Evolutionary conservation across 2,329 filamentous ascomycete species (phyloP), one percentile per base, ranked within the genome.

Genomic region (Aspergillus texensis): DNA sequence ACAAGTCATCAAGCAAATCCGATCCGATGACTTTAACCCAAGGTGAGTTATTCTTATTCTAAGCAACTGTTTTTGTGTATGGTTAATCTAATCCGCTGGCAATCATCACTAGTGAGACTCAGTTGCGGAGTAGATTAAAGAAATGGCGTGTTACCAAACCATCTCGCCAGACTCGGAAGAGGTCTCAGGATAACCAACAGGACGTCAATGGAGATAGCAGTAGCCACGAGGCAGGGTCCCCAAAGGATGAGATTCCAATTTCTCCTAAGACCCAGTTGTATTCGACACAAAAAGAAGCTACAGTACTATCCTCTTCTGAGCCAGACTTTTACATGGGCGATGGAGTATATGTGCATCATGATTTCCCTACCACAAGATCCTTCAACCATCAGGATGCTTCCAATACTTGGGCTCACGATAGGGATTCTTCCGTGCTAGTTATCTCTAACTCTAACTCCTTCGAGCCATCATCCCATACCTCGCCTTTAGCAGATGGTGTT

Each of bases 131-230:
- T 63, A 74, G 77, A 60, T 64, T 80, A 54, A 80, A 80, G 75
- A 80, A 80, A 72, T 80, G 79, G 79, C 72, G 79, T 24, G 78
- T 80, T 45, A 80, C 77, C 61, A 80, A 80, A 63, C 78, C 78
- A n/a, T 80, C 78, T 28, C 78, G 78, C 19, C 78, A 80, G 63
- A 77, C 74, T 57, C 75, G 78, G 57, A 80, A 79, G 71, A 79
- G 79, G 57, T 70, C 74, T n/a, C 69, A 70, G 9, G 68, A 72
- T 54, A 54, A 59, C 41, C 66, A 66, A 58, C 54, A 60, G 41
- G 58, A 71, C 16, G 24, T 36, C 26, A 62, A 61, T 21, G 62
- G 63, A 19, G 71, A 73, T 28, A 72, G 75, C 34, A 65, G 66
- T 66, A 61, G 55, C 36, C 60, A 59, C 10, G 70, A 70, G 41